Conservation (phyloP, 2,329 filamentous ascomycete species). For the Biscogniauxia sp. region DNA sequence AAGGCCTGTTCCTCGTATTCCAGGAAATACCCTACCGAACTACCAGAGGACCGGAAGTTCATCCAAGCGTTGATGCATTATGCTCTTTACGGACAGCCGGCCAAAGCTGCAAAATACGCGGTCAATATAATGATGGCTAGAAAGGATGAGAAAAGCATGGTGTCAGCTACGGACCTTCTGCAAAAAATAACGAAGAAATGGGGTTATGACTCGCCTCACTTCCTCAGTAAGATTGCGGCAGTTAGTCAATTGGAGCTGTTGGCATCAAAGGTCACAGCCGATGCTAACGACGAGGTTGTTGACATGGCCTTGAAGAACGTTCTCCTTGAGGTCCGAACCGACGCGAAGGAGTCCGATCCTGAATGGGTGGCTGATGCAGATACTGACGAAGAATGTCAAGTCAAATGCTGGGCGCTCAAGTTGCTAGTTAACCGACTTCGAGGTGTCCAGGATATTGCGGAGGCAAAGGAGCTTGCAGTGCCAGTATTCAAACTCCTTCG, state of each 20-base stretch:
- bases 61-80: conserved; percentile 78
- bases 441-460: conserved; percentile 49
- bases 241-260: conserved; percentile 75
- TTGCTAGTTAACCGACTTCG: conserved; percentile 84
- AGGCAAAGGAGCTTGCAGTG: conserved; percentile 58
- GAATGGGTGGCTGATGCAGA: conserved; percentile 67
- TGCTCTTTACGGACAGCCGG: conserved; percentile 76
- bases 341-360: conserved; percentile 55
- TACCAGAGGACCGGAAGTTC: conserved; percentile 79
- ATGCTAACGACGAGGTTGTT: conserved; percentile 73
- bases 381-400: conserved; percentile 75
- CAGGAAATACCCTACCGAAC: conserved; percentile 77
- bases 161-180: conserved; percentile 81
- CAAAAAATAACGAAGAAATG: conserved; percentile 73
- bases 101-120: conserved; percentile 87
- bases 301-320: conserved; percentile 75
- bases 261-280: conserved; percentile 68
- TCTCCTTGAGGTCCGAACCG: conserved; percentile 65
- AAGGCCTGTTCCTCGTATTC: conserved; percentile 94
- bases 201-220: conserved; percentile 69
- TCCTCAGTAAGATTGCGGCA: conserved; percentile 70
- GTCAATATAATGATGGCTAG: conserved; percentile 84
- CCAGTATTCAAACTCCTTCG: conserved; percentile 78
- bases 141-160: conserved; percentile 68
- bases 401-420: conserved; percentile 81